Conservation (phyloP, 306 rosid genomes). For the Chamaecrista fasciculata region DNA sequence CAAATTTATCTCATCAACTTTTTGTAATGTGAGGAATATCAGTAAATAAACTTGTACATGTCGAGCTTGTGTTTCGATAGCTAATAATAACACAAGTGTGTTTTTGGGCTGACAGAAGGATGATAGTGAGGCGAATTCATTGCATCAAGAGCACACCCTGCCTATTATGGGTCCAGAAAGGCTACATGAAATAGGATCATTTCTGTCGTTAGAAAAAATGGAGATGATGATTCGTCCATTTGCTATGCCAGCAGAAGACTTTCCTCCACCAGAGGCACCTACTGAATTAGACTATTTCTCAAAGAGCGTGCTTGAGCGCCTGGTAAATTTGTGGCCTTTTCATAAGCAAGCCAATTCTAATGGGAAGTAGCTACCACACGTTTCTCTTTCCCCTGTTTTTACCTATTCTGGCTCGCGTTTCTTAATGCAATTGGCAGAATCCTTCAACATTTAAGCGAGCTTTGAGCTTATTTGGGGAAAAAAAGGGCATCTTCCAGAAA, state of each 20-base stretch:
- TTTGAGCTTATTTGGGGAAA: conserved; percentile 23
- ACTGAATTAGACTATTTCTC: conserved; percentile 87
- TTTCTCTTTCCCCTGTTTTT: neutral
- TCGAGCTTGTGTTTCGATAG: conserved; percentile 5
- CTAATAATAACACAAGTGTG: conserved; percentile 15
- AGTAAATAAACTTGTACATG: neutral
- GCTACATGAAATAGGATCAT: conserved; percentile 82
- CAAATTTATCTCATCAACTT: neutral
- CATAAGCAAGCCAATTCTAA: conserved; percentile 51
- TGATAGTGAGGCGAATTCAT: conserved; percentile 58
- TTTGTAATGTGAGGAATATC: conserved; percentile 6
- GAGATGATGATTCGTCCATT: conserved; percentile 91
- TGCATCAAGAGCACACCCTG: conserved; percentile 92
- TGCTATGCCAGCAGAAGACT: conserved; percentile 99
- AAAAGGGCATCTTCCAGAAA: neutral
- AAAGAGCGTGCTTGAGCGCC: conserved; percentile 89
- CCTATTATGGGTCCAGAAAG: conserved; percentile 97
- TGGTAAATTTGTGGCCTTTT: conserved; percentile 96
- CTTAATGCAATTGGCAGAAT: neutral
- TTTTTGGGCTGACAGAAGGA: conserved; percentile 55
- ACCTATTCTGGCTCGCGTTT: neutral
- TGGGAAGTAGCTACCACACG: conserved; percentile 43
- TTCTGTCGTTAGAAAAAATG: conserved; percentile 81
- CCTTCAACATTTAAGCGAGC: conserved; percentile 27
- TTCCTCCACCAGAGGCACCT: conserved; percentile 83